A percentile compares a stretch with the other conserved stretches of the same genome.
phyloP scores from a whole-genome alignment of 2,329 filamentous ascomycete genomes.

The Zasmidium citrigriseum region DNA sequence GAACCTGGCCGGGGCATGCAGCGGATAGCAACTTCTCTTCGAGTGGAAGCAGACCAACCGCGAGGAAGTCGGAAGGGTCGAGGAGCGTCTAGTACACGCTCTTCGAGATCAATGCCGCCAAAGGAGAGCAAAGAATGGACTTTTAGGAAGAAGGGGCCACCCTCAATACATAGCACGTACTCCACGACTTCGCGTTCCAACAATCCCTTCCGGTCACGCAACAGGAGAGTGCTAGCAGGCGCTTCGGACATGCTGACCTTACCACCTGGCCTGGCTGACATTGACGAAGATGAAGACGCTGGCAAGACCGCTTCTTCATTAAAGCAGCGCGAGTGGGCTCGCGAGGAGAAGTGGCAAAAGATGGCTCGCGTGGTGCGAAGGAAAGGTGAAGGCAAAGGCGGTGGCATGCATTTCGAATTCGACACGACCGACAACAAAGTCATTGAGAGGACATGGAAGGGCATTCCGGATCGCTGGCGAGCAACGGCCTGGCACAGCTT shows the following conservation, averaged over 20 bases:
- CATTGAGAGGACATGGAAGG: slow-evolving; percentile 93
- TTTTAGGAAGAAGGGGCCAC: slow-evolving; percentile 36
- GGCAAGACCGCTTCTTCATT: slow-evolving; percentile 49
- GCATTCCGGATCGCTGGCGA: slow-evolving; percentile 94
- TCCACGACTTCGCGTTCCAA: slow-evolving; percentile 28
- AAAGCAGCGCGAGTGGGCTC: slow-evolving; percentile 60
- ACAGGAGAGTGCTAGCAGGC: slow-evolving; percentile 58
- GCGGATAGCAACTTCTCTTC: slow-evolving; percentile 61
- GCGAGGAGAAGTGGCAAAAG: slow-evolving; percentile 68
- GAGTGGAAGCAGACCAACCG: slow-evolving; percentile 58
- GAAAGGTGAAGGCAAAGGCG: slow-evolving; percentile 42
- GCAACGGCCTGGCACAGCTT: slow-evolving; percentile 94
- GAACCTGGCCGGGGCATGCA: slow-evolving; percentile 45
- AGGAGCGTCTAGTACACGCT: slow-evolving; percentile 51
- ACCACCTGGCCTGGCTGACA: slow-evolving; percentile 53
- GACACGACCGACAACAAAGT: slow-evolving; percentile 77
- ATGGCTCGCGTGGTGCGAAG: slow-evolving; percentile 57
- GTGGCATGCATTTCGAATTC: slow-evolving; percentile 73
- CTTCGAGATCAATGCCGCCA: slow-evolving; percentile 37
- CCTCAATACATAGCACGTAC: slow-evolving; percentile 40
- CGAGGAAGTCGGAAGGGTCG: slow-evolving; percentile 54
- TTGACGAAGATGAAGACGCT: slow-evolving; percentile 49
- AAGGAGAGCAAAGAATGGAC: slow-evolving; percentile 25
- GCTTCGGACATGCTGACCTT: slow-evolving; percentile 66
- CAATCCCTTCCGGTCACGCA: slow-evolving; percentile 51